Evolutionary conservation across 1,284 basidiomycete genomes (phyloP).

Genomic region (Prillingera fragicola): DNA sequence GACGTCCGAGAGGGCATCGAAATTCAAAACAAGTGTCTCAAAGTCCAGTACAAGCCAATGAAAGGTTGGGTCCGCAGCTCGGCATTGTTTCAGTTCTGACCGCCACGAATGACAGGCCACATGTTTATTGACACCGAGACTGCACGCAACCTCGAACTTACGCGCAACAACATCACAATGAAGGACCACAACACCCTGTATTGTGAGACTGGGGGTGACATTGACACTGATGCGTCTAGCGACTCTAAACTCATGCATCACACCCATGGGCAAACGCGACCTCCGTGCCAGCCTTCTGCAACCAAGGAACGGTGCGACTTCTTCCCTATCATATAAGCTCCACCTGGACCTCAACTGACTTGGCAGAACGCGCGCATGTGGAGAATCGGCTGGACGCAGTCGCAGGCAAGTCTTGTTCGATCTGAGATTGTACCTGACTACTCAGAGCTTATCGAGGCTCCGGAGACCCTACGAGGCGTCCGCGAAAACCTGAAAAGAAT

Average conservation of each 20-base stretch:
- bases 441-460: slow-evolving; percentile 66
- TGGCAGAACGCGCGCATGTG: too few species aligned
- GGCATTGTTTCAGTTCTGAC: not conserved
- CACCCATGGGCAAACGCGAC: slow-evolving; percentile 77
- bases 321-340: too few species aligned
- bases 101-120: slow-evolving; percentile 60
- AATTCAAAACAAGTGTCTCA: slow-evolving; percentile 66
- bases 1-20: slow-evolving; percentile 61
- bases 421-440: too few species aligned
- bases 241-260: slow-evolving; percentile 71
- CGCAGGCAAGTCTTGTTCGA: slow-evolving; percentile 61
- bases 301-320: slow-evolving; percentile 62
- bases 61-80: slow-evolving; percentile 48
- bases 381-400: slow-evolving; percentile 77
- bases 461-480: slow-evolving; percentile 66
- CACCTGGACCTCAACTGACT: too few species aligned
- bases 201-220: slow-evolving; percentile 53
- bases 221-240: slow-evolving; percentile 32
- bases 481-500: slow-evolving; percentile 64
- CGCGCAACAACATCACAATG: slow-evolving; percentile 62
- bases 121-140: slow-evolving; percentile 90
- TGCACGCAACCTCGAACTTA: slow-evolving; percentile 77
- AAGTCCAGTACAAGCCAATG: slow-evolving; percentile 70
- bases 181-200: slow-evolving; percentile 65
- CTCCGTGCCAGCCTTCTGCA: slow-evolving; percentile 76